Conservation (phyloP, 106 monocot genomes). For the Platanthera guangdongensis region DNA sequence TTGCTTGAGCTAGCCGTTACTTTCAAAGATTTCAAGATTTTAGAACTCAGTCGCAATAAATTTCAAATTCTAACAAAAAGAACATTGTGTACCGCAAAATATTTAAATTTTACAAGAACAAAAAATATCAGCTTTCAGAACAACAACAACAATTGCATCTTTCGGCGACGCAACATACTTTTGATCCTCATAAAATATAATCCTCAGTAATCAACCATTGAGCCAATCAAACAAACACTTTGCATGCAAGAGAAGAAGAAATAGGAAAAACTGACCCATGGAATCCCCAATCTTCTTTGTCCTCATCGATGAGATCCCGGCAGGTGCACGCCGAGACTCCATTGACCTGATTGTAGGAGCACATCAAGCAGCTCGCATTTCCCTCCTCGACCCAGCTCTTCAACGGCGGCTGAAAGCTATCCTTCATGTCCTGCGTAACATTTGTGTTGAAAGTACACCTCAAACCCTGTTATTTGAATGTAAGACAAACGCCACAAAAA, state of each 20-base stretch:
- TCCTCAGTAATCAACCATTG: too few species aligned
- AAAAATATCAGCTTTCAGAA: slow-evolving; percentile 73
- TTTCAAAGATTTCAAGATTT: too few species aligned
- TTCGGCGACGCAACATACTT: slow-evolving; percentile 52
- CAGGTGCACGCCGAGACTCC: slow-evolving; percentile 81
- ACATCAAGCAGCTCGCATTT: slow-evolving; percentile 76
- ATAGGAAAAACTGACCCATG: slow-evolving; percentile 33
- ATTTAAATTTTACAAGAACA: background rate
- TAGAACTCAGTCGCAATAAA: too few species aligned
- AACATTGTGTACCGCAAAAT: too few species aligned
- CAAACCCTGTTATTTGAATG: too few species aligned
- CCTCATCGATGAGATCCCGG: slow-evolving; percentile 47
- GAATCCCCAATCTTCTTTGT: slow-evolving; percentile 62
- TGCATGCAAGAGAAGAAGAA: too few species aligned
- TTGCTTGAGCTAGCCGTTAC: too few species aligned
- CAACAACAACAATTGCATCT: slow-evolving; percentile 79
- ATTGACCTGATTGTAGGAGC: slow-evolving; percentile 80
- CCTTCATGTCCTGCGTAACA: slow-evolving; percentile 73
- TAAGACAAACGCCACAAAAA: too few species aligned
- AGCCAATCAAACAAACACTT: too few species aligned
- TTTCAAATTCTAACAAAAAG: too few species aligned
- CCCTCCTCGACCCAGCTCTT: slow-evolving; percentile 63
- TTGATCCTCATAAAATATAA: slow-evolving; percentile 48
- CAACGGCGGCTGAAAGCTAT: slow-evolving; percentile 85
- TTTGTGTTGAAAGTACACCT: slow-evolving; percentile 50